Evolutionary conservation across 2,329 filamentous ascomycete species (phyloP).

Genomic region (Fusarium piperis): DNA sequence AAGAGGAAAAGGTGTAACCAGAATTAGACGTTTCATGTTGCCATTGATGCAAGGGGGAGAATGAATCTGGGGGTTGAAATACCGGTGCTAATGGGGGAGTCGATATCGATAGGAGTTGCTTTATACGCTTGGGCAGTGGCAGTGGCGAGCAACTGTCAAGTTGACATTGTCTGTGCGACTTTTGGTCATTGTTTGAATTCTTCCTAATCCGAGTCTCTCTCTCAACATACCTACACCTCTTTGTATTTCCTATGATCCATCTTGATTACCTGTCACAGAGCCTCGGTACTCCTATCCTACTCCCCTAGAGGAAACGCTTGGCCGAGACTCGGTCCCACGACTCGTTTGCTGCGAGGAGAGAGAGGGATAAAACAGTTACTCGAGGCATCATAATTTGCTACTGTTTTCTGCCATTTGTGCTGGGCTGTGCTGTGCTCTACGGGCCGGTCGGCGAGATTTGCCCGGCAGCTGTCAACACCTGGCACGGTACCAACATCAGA

Average conservation of each 20-base stretch:
- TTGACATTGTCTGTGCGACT: neutral
- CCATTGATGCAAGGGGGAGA: neutral
- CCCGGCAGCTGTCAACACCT: constrained; percentile 23
- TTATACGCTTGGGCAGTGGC: neutral
- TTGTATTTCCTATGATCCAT: neutral
- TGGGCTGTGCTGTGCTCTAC: neutral
- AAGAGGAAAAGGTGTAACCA: constrained; percentile 18
- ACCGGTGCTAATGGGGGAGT: neutral
- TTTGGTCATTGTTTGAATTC: neutral
- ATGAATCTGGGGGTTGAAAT: neutral
- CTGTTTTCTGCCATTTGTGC: neutral
- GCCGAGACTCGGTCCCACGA: constrained; percentile 6
- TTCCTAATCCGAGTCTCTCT: neutral
- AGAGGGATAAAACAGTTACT: constrained; percentile 1
- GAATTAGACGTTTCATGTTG: constrained; percentile 22
- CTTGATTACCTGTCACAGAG: neutral
- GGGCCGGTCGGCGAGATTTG: constrained; percentile 13
- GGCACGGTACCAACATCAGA: constrained; percentile 11
- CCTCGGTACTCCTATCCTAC: neutral
- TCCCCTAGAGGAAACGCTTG: neutral
- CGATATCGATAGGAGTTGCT: neutral
- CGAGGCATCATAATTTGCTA: neutral
- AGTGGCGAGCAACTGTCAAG: neutral
- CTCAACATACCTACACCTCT: neutral
- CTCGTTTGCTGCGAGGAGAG: neutral